These are phyloP conservation scores for Diplotaxis tenuifolia DNA, from an alignment of 345 rosid species.

Conservation along the genomic window DNA sequence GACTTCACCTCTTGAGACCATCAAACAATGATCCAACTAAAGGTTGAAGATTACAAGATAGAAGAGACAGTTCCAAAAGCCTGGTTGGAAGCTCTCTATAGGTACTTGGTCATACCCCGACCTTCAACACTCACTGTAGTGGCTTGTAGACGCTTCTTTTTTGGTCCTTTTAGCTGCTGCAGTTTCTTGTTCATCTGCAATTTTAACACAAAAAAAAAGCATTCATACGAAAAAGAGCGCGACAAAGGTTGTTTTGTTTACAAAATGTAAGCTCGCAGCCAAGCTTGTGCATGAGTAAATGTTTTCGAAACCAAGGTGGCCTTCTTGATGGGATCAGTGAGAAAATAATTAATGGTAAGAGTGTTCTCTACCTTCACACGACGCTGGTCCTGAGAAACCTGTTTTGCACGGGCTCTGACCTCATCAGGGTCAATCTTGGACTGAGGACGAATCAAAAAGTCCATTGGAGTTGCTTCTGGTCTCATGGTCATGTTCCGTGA, in stretches of 20 bases:
- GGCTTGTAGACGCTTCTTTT: constrained; percentile 91
- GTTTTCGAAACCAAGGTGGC: background rate
- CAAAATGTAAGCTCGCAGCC: background rate
- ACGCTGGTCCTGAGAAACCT: constrained; percentile 82
- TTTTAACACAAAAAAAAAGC: background rate
- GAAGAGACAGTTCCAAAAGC: constrained; percentile 5
- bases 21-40: constrained; percentile 6
- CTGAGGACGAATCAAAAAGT: constrained; percentile 88
- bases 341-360: background rate
- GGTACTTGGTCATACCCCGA: constrained; percentile 93
- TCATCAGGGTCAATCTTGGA: constrained; percentile 93
- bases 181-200: constrained; percentile 91
- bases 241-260: background rate
- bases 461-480: constrained; percentile 96
- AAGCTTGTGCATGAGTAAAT: background rate
- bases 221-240: too few relatives aligned
- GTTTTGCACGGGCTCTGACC: constrained; percentile 81
- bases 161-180: constrained; percentile 94
- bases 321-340: background rate
- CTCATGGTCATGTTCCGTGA: constrained; percentile 72
- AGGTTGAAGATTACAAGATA: constrained; percentile 14
- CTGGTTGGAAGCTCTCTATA: constrained; percentile 39
- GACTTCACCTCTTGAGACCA: background rate
- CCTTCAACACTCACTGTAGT: constrained; percentile 93
- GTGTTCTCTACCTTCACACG: constrained; percentile 63